phyloP scores from a whole-genome alignment of 2,329 filamentous ascomycete genomes.

The Trichoderma pleuroti region DNA sequence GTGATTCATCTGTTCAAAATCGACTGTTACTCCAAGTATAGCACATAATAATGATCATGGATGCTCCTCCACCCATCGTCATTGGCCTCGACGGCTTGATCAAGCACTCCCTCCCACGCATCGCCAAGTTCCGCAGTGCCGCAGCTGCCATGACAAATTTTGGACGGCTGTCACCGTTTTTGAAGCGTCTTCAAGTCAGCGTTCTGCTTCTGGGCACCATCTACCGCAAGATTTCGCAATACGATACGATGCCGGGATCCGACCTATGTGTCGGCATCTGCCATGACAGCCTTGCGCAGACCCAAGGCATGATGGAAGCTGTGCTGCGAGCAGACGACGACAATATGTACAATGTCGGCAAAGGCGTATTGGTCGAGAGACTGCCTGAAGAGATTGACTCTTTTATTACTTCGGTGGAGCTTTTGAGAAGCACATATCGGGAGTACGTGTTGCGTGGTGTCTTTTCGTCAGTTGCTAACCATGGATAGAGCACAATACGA shows the following conservation, averaged over 20 bases:
- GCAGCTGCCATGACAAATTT: not conserved
- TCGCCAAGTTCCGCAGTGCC: not conserved
- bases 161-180: not conserved
- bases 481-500: not conserved
- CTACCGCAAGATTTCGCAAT: not conserved
- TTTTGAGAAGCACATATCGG: slow-evolving; percentile 12
- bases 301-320: slow-evolving; percentile 14
- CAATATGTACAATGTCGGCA: not conserved
- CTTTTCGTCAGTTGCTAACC: not conserved
- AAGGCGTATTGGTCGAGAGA: not conserved
- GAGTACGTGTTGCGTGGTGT: not conserved
- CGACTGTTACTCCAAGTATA: not conserved
- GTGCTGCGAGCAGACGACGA: not conserved
- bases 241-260: not conserved
- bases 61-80: not conserved
- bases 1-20: not conserved
- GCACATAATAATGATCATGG: not conserved
- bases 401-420: slow-evolving; percentile 14
- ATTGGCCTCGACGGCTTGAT: slow-evolving; percentile 11
- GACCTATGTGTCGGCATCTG: slow-evolving; percentile 4
- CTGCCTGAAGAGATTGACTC: slow-evolving; percentile 9
- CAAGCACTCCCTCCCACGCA: slow-evolving; percentile 6
- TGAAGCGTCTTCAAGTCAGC: slow-evolving; percentile 14
- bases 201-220: not conserved
- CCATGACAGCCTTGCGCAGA: slow-evolving; percentile 7